Base-by-base conservation (phyloP, 2,329 filamentous ascomycete genomes). In the Chaetomiaceae sp. region DNA sequence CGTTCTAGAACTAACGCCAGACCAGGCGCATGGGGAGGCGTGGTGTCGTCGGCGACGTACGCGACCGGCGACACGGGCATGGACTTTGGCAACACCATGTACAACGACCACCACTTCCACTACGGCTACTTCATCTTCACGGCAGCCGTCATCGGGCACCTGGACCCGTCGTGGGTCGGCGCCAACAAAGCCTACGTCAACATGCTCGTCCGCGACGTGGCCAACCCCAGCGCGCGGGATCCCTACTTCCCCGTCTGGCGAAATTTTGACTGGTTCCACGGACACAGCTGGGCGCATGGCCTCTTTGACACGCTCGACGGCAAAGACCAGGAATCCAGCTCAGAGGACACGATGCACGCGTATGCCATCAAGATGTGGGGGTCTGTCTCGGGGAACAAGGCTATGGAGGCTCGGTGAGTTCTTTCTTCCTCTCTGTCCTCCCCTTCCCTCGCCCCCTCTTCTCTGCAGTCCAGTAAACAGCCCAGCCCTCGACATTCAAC, bases 281-380 rank as follows among this genome's bases (percentile, higher is more conserved):
- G 91, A 2, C 93, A 97, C 72, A 89, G 84, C 48, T 96, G 91
- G 88, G 91, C 91, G 2, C 88, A 88, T 45, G 86, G 86, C 1
- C 67, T 91, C 5, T 86, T 80, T 58, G 78, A 85, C 51, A 74
- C 77, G 30, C 71, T 70, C 45, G 85, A 91, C 62, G 86, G 87
- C 50, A 90, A 90, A 69, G 71, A 91, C 62, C 78, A 90, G 67
- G 93, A 97, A 64, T 93, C 87, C 24, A 88, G 84, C 37, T 91
- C 87, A 0, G 91, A 97, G 67, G 93, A 97, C 65, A 81, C 82
- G 53, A 89, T 96, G 80, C 83, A 86, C 49, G 79, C 81, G 6
- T 95, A 93, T 64, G 88, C 85, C 0, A 67, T 96, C 60, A 95
- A 95, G 72, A 88, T 97, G 83, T 97, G 93, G 93, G 93, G 90